These are phyloP conservation scores for Lachnellula willkommii DNA, from an alignment of 2,329 filamentous ascomycete species.

Conservation along the genomic window DNA sequence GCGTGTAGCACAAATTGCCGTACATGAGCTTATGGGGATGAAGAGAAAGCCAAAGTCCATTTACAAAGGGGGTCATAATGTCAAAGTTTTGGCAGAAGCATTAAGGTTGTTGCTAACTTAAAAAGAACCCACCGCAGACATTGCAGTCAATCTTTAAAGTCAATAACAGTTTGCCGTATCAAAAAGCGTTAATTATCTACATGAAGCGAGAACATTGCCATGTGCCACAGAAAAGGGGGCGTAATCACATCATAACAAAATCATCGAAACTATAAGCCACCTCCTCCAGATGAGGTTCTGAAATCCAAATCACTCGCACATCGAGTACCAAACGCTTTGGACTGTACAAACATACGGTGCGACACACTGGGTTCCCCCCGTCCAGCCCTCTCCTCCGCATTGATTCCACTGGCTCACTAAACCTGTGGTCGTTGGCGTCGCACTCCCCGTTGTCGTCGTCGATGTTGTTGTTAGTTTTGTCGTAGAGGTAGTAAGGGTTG, in stretches of 20 bases:
- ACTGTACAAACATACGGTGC: not conserved
- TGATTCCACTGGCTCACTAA: constrained; percentile 10
- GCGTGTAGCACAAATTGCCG: constrained; percentile 34
- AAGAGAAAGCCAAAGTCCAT: constrained; percentile 29
- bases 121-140: too few relatives aligned
- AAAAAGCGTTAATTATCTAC: too few relatives aligned
- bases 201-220: too few relatives aligned
- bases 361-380: not conserved
- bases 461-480: constrained; percentile 18
- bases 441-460: constrained; percentile 16
- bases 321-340: not conserved
- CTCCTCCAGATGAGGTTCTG: not conserved
- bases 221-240: too few relatives aligned
- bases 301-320: not conserved
- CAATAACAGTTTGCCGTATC: too few relatives aligned
- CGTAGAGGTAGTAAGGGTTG: constrained; percentile 17
- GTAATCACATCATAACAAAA: too few relatives aligned
- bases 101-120: constrained; percentile 31
- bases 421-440: constrained; percentile 6
- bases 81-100: constrained; percentile 26
- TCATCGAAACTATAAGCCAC: too few relatives aligned
- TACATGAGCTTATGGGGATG: constrained; percentile 29
- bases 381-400: constrained; percentile 9
- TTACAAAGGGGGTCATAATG: constrained; percentile 27
- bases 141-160: too few relatives aligned